Evolutionary conservation across 345 rosid genomes (phyloP).

Genomic region (Citrus mangshanensis): DNA sequence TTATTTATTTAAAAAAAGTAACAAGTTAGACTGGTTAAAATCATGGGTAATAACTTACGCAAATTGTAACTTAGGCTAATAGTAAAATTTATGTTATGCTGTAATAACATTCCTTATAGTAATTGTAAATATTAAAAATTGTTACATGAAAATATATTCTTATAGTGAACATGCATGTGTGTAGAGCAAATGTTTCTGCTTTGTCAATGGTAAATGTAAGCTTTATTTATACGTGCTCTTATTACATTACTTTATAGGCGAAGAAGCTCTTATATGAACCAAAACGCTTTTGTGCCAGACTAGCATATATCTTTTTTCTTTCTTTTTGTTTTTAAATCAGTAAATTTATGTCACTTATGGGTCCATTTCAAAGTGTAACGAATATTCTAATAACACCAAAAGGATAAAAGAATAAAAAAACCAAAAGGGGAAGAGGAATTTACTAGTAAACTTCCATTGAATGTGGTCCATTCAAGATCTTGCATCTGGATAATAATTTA

Average conservation of each 20-base stretch:
- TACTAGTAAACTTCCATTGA: neutral
- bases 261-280: neutral
- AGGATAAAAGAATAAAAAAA: neutral
- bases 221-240: neutral
- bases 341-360: neutral
- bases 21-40: too few species aligned
- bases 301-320: neutral
- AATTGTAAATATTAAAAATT: too few species aligned
- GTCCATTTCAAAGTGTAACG: neutral
- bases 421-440: neutral
- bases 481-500: neutral
- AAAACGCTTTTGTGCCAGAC: neutral
- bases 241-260: too few species aligned
- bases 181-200: neutral
- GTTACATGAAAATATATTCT: too few species aligned
- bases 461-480: conserved; percentile 5
- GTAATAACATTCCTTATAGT: too few species aligned
- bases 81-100: too few species aligned
- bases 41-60: too few species aligned
- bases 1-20: too few species aligned
- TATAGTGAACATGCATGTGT: too few species aligned
- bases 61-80: too few species aligned
- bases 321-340: neutral
- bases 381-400: neutral
- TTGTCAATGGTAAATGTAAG: neutral